Conservation (phyloP, 805 yeast species). For the Pichia ethanolica region DNA sequence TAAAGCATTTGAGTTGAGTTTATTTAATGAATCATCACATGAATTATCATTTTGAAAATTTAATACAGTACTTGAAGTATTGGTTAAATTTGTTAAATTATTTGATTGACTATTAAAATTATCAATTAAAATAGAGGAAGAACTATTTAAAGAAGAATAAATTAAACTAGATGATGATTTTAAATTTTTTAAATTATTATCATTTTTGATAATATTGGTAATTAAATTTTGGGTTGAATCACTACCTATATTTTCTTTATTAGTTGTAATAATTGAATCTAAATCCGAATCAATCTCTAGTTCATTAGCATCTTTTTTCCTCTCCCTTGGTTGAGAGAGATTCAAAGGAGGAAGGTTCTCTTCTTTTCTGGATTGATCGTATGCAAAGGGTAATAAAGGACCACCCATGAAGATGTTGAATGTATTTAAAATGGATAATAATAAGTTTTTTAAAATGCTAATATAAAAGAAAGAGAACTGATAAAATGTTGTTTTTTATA, state of each 20-base stretch:
- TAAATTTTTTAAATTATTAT: neutral
- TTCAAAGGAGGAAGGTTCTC: slow-evolving; percentile 13
- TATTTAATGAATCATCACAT: neutral
- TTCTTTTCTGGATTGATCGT: slow-evolving; percentile 30
- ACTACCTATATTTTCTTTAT: neutral
- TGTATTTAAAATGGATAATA: no score
- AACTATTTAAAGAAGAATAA: slow-evolving; percentile 5
- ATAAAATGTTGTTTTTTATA: no score
- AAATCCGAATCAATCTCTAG: no score
- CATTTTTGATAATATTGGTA: neutral
- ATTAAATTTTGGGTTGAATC: neutral
- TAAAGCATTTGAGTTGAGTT: neutral
- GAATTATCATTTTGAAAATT: neutral
- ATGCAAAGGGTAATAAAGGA: slow-evolving; percentile 43
- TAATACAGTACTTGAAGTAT: slow-evolving; percentile 7
- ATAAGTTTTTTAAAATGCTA: no score
- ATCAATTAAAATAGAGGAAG: slow-evolving; percentile 3
- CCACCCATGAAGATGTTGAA: neutral
- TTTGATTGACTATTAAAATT: neutral
- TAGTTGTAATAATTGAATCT: neutral
- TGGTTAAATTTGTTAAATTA: neutral
- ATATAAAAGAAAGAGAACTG: no score
- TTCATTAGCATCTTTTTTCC: neutral
- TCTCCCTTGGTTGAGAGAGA: slow-evolving; percentile 20
- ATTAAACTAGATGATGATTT: neutral